phyloP scores from a whole-genome alignment of 2,329 filamentous ascomycete genomes.

The Ambrosiella cleistominuta region DNA sequence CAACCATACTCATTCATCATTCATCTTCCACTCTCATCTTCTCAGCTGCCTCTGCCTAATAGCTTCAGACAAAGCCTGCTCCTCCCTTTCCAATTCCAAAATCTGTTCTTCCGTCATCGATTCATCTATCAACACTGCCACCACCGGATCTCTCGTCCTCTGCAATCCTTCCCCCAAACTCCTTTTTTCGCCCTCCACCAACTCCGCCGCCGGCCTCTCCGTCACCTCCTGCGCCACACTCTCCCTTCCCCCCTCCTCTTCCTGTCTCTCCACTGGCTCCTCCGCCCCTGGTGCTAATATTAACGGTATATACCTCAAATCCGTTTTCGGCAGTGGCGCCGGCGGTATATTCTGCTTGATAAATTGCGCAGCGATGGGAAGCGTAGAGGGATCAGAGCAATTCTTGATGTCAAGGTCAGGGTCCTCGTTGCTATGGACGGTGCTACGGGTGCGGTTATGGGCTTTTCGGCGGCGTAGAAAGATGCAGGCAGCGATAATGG shows the following conservation, averaged over 20 bases:
- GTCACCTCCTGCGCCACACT: too few species aligned
- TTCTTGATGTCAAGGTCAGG: too few species aligned
- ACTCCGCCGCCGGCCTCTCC: neutral
- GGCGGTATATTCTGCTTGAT: too few species aligned
- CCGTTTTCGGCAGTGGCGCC: too few species aligned
- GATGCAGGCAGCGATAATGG: neutral
- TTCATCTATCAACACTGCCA: neutral
- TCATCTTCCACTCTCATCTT: neutral
- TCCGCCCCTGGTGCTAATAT: too few species aligned
- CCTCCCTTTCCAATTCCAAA: neutral
- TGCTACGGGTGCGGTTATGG: constrained; percentile 17
- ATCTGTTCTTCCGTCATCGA: neutral
- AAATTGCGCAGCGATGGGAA: too few species aligned
- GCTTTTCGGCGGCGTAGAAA: neutral
- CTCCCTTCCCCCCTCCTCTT: too few species aligned
- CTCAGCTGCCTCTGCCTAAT: neutral
- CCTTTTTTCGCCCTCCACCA: neutral
- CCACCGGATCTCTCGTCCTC: neutral
- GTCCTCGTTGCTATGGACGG: neutral
- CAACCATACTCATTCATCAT: neutral
- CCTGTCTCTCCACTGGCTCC: too few species aligned
- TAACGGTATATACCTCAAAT: too few species aligned
- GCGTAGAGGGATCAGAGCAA: neutral
- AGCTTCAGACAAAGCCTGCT: neutral
- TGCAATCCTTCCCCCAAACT: neutral